Percentiles rank a stretch among this genome's conserved stretches.
These are phyloP conservation scores for Suillus sp. DNA, from an alignment of 768 basidiomycete species.

Conservation along the genomic window DNA sequence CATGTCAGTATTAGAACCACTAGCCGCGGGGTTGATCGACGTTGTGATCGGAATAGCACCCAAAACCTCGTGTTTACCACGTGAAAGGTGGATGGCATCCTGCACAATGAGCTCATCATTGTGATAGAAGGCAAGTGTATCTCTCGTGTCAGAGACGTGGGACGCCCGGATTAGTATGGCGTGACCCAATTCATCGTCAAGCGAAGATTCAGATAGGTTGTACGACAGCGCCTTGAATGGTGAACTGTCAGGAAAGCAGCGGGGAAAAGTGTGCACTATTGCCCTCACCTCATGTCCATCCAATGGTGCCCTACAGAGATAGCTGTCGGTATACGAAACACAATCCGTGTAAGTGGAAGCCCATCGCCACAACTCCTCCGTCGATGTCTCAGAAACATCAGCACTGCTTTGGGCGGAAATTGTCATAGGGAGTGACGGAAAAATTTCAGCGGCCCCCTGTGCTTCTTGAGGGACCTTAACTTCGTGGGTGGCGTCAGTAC, in stretches of 20 bases:
- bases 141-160: constrained; percentile 20
- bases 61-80: constrained; percentile 39
- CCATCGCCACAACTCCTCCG: constrained; percentile 29
- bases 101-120: constrained; percentile 51
- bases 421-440: constrained; percentile 32
- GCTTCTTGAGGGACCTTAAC: constrained; percentile 30
- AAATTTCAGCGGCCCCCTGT: constrained; percentile 32
- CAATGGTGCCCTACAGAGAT: constrained; percentile 40
- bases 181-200: constrained; percentile 63
- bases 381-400: constrained; percentile 15
- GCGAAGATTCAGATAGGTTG: constrained; percentile 36
- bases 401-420: constrained; percentile 36
- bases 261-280: background rate
- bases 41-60: constrained; percentile 34
- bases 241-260: constrained; percentile 15
- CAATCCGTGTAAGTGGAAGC: constrained; percentile 41
- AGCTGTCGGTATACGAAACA: constrained; percentile 58
- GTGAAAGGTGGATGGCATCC: constrained; percentile 49
- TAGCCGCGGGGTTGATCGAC: constrained; percentile 39
- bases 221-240: constrained; percentile 29
- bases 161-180: constrained; percentile 37
- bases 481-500: constrained; percentile 37
- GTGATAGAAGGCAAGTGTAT: constrained; percentile 39
- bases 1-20: constrained; percentile 18
- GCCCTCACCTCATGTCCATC: constrained; percentile 45